These are phyloP conservation scores for Boletus rufocinnamomeus DNA, from an alignment of 768 basidiomycete species.

Conservation along the genomic window DNA sequence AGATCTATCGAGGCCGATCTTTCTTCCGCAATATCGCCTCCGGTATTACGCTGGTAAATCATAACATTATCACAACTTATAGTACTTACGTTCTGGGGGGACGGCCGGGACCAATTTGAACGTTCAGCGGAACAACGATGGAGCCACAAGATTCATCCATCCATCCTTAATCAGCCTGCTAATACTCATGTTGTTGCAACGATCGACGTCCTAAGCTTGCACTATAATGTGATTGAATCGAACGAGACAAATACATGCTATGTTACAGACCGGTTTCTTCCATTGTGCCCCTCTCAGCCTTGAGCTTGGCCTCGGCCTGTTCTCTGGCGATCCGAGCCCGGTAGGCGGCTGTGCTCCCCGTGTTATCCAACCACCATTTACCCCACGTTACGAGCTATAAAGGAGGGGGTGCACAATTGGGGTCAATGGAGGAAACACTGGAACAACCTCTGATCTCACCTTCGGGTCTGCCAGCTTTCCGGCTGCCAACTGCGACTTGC, in stretches of 20 bases:
- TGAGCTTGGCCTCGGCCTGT: conserved; percentile 5
- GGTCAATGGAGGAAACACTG: neutral
- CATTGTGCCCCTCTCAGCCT: neutral
- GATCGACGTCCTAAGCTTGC: neutral
- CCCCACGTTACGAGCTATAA: conserved; percentile 10
- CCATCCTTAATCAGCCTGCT: too few relatives aligned
- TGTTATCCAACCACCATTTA: conserved; percentile 17
- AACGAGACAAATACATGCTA: neutral
- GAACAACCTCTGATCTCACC: neutral
- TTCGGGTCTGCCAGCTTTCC: neutral
- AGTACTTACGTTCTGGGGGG: too few relatives aligned
- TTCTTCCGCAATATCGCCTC: too few relatives aligned
- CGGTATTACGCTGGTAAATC: too few relatives aligned
- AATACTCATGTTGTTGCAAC: neutral
- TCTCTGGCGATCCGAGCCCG: conserved; percentile 15
- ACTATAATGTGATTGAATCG: neutral
- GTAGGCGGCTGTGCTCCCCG: conserved; percentile 17
- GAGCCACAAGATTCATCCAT: too few relatives aligned
- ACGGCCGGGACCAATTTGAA: too few relatives aligned
- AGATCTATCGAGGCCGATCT: too few relatives aligned
- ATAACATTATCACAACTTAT: too few relatives aligned
- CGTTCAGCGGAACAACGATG: too few relatives aligned
- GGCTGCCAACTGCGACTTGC: neutral
- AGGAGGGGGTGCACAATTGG: too few relatives aligned
- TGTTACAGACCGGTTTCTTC: neutral